A percentile compares a stretch with the other conserved stretches of the same genome.
phyloP scores from a whole-genome alignment of 345 rosid species.

The Passiflora organensis region DNA sequence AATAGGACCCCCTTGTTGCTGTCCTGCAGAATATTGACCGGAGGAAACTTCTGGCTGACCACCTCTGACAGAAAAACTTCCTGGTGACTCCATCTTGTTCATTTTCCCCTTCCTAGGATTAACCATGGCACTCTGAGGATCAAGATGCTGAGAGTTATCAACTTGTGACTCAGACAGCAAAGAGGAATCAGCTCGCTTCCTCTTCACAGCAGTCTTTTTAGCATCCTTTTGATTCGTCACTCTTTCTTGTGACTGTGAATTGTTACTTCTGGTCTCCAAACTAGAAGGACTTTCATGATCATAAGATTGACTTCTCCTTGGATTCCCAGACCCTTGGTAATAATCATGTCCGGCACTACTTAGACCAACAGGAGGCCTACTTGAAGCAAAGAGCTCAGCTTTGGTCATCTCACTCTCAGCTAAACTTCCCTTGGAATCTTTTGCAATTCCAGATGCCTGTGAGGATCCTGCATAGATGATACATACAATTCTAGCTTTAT shows the following conservation, averaged over 20 bases:
- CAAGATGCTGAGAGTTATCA: constrained; percentile 51
- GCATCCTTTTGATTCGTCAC: constrained; percentile 48
- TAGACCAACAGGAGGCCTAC: constrained; percentile 67
- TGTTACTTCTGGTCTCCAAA: constrained; percentile 80
- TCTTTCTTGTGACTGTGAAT: constrained; percentile 80
- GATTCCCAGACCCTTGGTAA: constrained; percentile 70
- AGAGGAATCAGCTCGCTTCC: constrained; percentile 75
- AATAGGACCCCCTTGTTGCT: constrained; percentile 33
- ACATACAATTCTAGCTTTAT: too few relatives aligned
- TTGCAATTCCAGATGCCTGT: constrained; percentile 50
- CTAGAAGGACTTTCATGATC: constrained; percentile 95
- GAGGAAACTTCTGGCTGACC: constrained; percentile 49
- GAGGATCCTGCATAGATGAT: constrained; percentile 55
- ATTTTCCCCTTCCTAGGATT: constrained; percentile 56
- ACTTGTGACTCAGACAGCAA: constrained; percentile 40
- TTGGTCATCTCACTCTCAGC: constrained; percentile 65
- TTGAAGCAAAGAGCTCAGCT: constrained; percentile 53
- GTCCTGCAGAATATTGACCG: constrained; percentile 25
- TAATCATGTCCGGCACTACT: constrained; percentile 53
- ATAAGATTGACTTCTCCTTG: constrained; percentile 60
- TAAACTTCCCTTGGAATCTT: constrained; percentile 47
- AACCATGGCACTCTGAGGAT: constrained; percentile 30
- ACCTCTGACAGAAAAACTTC: constrained; percentile 38
- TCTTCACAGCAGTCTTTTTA: constrained; percentile 55
- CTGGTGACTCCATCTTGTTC: constrained; percentile 53